Evolutionary conservation across 1,284 basidiomycete species (phyloP), one percentile per base, ranked within the genome.

Genomic region (Stereum hirsutum): DNA sequence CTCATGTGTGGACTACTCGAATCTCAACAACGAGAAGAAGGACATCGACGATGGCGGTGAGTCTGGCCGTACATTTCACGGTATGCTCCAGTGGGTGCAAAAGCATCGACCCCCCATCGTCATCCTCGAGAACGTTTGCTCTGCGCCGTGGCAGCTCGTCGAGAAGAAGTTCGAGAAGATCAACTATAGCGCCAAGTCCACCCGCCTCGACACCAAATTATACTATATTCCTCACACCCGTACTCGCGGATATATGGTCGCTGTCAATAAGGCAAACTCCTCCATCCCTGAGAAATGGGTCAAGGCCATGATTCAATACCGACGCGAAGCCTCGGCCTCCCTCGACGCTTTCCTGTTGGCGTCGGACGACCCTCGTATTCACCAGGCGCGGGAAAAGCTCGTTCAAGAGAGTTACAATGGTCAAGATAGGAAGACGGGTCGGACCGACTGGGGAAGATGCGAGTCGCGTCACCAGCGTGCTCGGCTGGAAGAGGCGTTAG

Each of bases 181-280:
- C 43, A 76, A 78, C 7, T 97, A 97, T 61, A 83, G 81, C 50
- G 90, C 93, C 0, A 65, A 72, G 6, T 81, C 67, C 43, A 59
- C 75, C 23, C 73, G 87, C 8, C 78, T 97, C 41, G 94, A 97
- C 56, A 97, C 94, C 8, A 97, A 96, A 59, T 73, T 83, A 41
- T 96, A 81, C 57, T 97, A 97, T 59, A 93, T 97, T 43, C 93
- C 93, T 5, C 93, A 97, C 54, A 97, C 93, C 0, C 81, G 92
- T 10, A 91, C 84, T 2, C 83, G 92, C 42, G 89, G 87, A 5
- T 96, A 95, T 57, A 74, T 94, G 27, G 64, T 93, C 43, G 91
- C 90, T 0, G 75, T 90, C 42, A 75, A 85, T 59, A 68, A 76
- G 52, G 70, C 66, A 46, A 60, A 63, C 14, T 80, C 74, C 5